These are phyloP conservation scores for Trichoderma sp. DNA, from an alignment of 2,329 filamentous ascomycete species.

Conservation along the genomic window DNA sequence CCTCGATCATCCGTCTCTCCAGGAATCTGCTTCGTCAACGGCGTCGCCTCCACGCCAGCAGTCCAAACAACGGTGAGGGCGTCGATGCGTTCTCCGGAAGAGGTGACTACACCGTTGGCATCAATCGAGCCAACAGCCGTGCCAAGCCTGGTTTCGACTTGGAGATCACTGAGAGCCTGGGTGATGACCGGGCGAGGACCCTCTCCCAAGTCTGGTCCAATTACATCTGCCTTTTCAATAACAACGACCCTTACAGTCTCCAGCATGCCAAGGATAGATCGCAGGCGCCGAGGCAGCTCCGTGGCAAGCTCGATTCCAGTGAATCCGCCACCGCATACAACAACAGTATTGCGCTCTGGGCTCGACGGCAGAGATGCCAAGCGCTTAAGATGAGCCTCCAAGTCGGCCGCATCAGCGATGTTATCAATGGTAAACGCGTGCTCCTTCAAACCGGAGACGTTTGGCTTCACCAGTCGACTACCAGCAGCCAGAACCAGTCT, in stretches of 20 bases:
- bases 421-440: conserved; percentile 43
- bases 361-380: conserved; percentile 35
- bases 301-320: conserved; percentile 41
- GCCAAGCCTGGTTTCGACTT: conserved; percentile 39
- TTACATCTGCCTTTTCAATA: conserved; percentile 35
- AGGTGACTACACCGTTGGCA: conserved; percentile 34
- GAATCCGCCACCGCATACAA: conserved; percentile 42
- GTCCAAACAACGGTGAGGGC: conserved; percentile 44
- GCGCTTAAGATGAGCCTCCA: conserved; percentile 38
- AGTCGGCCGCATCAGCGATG: conserved; percentile 34
- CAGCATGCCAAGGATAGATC: conserved; percentile 30
- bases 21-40: conserved; percentile 40
- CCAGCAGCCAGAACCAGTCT: conserved; percentile 44
- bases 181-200: conserved; percentile 40
- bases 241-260: conserved; percentile 34
- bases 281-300: conserved; percentile 40
- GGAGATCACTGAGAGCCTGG: conserved; percentile 37
- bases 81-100: conserved; percentile 40
- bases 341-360: conserved; percentile 39
- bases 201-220: conserved; percentile 41
- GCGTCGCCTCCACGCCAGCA: conserved; percentile 40
- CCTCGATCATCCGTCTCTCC: conserved; percentile 36
- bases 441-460: conserved; percentile 38
- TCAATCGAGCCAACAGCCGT: conserved; percentile 36
- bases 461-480: conserved; percentile 39